phyloP scores from a whole-genome alignment of 1,284 basidiomycete genomes.

The Apiotrichum sp. region DNA sequence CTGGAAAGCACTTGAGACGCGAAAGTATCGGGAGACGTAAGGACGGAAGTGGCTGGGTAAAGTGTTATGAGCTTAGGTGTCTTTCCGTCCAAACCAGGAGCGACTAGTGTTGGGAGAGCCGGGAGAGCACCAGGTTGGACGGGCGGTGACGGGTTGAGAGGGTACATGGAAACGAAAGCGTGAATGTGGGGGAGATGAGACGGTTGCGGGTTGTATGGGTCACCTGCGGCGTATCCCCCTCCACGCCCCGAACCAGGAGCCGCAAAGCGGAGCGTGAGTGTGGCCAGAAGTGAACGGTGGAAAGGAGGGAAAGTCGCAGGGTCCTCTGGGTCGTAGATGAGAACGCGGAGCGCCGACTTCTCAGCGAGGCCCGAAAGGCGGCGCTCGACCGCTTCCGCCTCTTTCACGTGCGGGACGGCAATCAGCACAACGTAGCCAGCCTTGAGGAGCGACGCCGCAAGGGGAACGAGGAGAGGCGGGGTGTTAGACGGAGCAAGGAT shows the following conservation, averaged over 20 bases:
- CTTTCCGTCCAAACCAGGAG: conserved; percentile 20
- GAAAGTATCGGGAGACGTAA: conserved; percentile 38
- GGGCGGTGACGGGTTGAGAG: conserved; percentile 36
- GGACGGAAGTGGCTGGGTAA: conserved; percentile 37
- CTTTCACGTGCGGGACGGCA: conserved; percentile 40
- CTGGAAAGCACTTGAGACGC: conserved; percentile 38
- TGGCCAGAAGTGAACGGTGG: conserved; percentile 43
- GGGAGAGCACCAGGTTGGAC: conserved; percentile 39
- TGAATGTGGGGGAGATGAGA: conserved; percentile 37
- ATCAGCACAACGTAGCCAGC: conserved; percentile 46
- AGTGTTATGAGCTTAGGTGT: conserved; percentile 36
- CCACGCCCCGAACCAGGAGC: conserved; percentile 6
- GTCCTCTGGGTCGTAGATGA: conserved; percentile 45
- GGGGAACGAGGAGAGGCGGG: conserved; percentile 37
- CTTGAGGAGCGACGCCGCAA: conserved; percentile 38
- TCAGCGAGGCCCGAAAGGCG: conserved; percentile 35
- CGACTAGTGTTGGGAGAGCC: conserved; percentile 40
- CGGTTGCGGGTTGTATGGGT: conserved; percentile 39
- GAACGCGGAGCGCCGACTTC: conserved; percentile 38
- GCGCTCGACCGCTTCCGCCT: conserved; percentile 43
- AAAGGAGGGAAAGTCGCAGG: conserved; percentile 43
- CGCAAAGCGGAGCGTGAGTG: conserved; percentile 42
- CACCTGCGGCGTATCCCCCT: conserved; percentile 11
- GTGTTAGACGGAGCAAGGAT: conserved; percentile 40
- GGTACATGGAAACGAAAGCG: conserved; percentile 43